These are phyloP conservation scores for Bryoerythrophyllum caledonicum DNA, from an alignment of 225 moss, liverwort and hornwort species.

Conservation along the genomic window DNA sequence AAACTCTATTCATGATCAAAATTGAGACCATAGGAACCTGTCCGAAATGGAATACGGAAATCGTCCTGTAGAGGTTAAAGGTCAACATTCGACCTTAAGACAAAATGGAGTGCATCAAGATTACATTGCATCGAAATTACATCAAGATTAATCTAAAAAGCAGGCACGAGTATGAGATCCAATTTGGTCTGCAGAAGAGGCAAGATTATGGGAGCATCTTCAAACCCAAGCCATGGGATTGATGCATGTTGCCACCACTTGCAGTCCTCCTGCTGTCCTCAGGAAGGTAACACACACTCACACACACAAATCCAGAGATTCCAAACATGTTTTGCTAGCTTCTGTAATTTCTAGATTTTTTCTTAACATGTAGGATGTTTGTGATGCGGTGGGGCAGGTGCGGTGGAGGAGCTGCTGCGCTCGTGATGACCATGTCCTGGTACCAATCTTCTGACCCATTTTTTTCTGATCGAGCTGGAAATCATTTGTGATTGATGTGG, in stretches of 20 bases:
- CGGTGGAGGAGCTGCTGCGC: conserved; percentile 20
- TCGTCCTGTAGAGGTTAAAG: too few relatives aligned
- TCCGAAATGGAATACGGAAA: too few relatives aligned
- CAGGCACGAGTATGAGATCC: too few relatives aligned
- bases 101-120: too few relatives aligned
- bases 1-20: too few relatives aligned
- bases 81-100: too few relatives aligned
- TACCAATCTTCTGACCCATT: neutral
- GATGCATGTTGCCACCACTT: neutral
- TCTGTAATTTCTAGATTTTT: neutral
- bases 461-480: neutral
- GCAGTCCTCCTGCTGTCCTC: conserved; percentile 15
- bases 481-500: conserved; percentile 4
- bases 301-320: neutral
- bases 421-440: conserved; percentile 14
- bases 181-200: too few relatives aligned
- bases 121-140: too few relatives aligned
- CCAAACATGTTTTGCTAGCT: neutral
- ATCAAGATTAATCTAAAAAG: too few relatives aligned
- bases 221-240: conserved; percentile 22
- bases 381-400: neutral
- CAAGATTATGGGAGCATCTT: neutral
- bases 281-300: neutral
- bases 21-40: too few relatives aligned
- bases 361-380: neutral